Percentiles rank a stretch among this genome's conserved stretches.
phyloP scores from a whole-genome alignment of 1,284 basidiomycete species.

The Trichosporon sp. region DNA sequence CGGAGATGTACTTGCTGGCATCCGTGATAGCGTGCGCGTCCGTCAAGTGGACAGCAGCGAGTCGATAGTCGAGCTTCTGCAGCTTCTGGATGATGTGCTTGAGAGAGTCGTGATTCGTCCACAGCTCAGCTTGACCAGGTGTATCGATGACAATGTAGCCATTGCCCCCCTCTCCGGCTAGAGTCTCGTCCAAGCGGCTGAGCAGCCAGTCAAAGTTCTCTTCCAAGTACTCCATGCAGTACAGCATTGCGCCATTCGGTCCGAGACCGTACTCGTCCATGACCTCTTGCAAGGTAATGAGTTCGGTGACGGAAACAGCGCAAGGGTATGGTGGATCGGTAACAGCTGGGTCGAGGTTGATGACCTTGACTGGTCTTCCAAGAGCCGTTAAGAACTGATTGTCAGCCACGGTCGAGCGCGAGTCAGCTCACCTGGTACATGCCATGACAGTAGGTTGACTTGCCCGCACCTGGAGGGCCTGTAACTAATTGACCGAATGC shows the following conservation, averaged over 20 bases:
- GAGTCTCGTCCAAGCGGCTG: conserved; percentile 58
- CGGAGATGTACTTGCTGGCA: conserved; percentile 87
- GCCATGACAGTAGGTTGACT: conserved; percentile 89
- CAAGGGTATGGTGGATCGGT: conserved; percentile 83
- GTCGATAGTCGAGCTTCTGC: conserved; percentile 73
- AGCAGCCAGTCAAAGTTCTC: conserved; percentile 94
- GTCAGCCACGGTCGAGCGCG: not conserved
- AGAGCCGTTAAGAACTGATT: conserved; percentile 74
- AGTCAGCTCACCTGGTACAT: conserved; percentile 61
- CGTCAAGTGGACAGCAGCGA: conserved; percentile 86
- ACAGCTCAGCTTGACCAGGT: conserved; percentile 95
- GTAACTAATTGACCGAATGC: conserved; percentile 60
- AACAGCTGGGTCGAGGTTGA: conserved; percentile 96
- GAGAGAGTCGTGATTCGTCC: conserved; percentile 87
- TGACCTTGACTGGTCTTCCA: conserved; percentile 73
- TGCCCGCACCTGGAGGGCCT: conserved; percentile 86
- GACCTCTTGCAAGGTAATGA: conserved; percentile 82
- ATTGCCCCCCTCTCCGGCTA: conserved; percentile 37
- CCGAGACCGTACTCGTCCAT: conserved; percentile 83
- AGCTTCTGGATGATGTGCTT: conserved; percentile 70
- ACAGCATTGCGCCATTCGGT: conserved; percentile 95
- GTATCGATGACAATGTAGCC: conserved; percentile 88
- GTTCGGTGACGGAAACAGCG: conserved; percentile 73
- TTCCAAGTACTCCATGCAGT: conserved; percentile 96
- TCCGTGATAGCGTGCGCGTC: conserved; percentile 97